Evolutionary conservation across 2,329 filamentous ascomycete genomes (phyloP), one percentile per base, ranked within the genome.

Genomic region (Scopulariopsis brevicaulis): DNA sequence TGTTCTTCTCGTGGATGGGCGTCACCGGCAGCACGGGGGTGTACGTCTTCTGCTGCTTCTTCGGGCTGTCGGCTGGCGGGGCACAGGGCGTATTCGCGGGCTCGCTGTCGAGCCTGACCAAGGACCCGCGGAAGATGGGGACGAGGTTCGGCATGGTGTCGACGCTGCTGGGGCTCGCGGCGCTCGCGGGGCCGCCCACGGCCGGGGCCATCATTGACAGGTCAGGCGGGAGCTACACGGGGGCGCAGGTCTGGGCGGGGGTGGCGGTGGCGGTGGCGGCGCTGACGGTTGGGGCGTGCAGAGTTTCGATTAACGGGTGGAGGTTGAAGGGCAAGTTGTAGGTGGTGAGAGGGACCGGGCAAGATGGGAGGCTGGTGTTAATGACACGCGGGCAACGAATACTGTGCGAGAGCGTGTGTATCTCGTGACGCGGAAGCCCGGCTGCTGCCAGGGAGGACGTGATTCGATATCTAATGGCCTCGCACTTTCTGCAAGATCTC

Each of bases 1-100:
- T 81, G 59, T 67, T 82, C 37, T 83, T 77, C 62, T 72, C 69
- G 56, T 87, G 84, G 84, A 74, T 76, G 1, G 76, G 73, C 0
- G 79, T 86, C 1, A 64, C 60, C n/a, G 67, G 64, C 12, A 63
- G 63, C 2, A 60, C 65, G 2, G 71, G 69, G 59, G 74, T 76
- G 70, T 77, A 76, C 61, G 63, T 67, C 43, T 79, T 77, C 64
- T 70, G 70, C 43, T 69, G 71, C 35, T 67, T 75, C 53, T 76
- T 75, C 56, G 77, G 77, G 10, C 59, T 78, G n/a, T 65, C 68
- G 55, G 72, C 72, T 56, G 74, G 75, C 37, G 70, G 71, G 4
- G 71, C 70, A 11, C 73, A 76, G 63, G 73, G 72, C 4, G 67
- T 71, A n/a, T 76, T 73, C 55, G 66, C 70, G 14, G 68, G 70